Percentiles rank a stretch among this genome's conserved stretches.
These are phyloP conservation scores for Cutaneotrichosporon sp. DNA, from an alignment of 1,284 basidiomycete genomes.

Conservation along the genomic window DNA sequence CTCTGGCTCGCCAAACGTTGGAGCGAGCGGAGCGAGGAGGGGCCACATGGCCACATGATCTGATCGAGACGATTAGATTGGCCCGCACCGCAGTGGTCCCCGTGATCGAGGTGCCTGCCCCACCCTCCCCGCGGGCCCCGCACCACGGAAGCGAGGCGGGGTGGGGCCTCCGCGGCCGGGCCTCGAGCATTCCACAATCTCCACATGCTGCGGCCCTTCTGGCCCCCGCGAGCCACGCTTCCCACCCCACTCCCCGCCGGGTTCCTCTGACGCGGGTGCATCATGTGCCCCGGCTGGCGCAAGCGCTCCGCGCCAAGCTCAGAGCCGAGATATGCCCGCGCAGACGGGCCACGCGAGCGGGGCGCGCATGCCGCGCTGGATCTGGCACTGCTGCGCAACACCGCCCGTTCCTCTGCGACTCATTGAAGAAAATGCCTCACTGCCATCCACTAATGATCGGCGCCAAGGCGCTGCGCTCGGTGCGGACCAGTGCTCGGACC, in stretches of 20 bases:
- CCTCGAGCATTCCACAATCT: background rate
- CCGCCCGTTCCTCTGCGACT: too few species aligned
- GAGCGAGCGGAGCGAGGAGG: too few species aligned
- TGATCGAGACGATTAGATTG: background rate
- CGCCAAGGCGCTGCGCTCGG: too few species aligned
- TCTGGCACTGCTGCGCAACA: too few species aligned
- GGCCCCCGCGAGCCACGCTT: background rate
- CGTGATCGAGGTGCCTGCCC: too few species aligned
- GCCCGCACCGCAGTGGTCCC: background rate
- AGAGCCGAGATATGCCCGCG: background rate
- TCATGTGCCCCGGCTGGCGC: background rate
- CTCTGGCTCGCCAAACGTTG: too few species aligned
- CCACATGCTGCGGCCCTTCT: background rate
- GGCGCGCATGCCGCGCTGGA: too few species aligned
- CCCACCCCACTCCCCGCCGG: background rate
- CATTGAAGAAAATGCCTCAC: too few species aligned
- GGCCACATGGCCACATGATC: too few species aligned
- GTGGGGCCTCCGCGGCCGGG: background rate
- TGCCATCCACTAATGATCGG: too few species aligned
- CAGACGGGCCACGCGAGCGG: background rate
- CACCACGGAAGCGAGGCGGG: background rate
- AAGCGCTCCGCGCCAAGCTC: background rate
- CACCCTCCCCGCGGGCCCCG: too few species aligned
- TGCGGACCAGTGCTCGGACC: too few species aligned
- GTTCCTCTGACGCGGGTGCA: background rate